These are phyloP conservation scores for Collybia mongolica DNA, from an alignment of 768 basidiomycete genomes.

Conservation along the genomic window DNA sequence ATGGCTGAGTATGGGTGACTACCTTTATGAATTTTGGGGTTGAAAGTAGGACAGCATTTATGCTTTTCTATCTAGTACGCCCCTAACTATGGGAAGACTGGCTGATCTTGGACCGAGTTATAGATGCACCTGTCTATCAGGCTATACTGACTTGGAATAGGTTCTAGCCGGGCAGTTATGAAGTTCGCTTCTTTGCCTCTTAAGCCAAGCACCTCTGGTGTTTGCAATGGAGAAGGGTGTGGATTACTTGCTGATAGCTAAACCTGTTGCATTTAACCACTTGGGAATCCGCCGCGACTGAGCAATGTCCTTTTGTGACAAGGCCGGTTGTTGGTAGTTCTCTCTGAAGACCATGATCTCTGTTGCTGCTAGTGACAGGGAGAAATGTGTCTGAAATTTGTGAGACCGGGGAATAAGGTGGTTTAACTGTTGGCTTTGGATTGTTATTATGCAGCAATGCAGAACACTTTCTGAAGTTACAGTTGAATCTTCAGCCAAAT, in stretches of 20 bases:
- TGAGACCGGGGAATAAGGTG: slow-evolving; percentile 47
- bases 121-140: slow-evolving; percentile 31
- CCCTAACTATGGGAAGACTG: slow-evolving; percentile 24
- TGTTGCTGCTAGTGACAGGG: slow-evolving; percentile 24
- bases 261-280: slow-evolving; percentile 33
- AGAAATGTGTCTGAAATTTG: slow-evolving; percentile 36
- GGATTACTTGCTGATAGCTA: slow-evolving; percentile 41
- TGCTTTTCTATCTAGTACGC: slow-evolving; percentile 11
- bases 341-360: slow-evolving; percentile 32
- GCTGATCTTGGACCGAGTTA: slow-evolving; percentile 31
- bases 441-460: slow-evolving; percentile 15
- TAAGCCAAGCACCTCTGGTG: slow-evolving; percentile 26
- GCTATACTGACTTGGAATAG: slow-evolving; percentile 30
- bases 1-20: background rate
- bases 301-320: slow-evolving; percentile 16
- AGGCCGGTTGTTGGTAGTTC: slow-evolving; percentile 35
- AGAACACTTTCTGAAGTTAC: slow-evolving; percentile 12
- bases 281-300: slow-evolving; percentile 34
- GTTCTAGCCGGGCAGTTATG: slow-evolving; percentile 20
- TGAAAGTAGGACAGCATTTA: slow-evolving; percentile 4
- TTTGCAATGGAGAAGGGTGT: slow-evolving; percentile 30
- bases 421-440: slow-evolving; percentile 23
- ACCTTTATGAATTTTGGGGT: slow-evolving; percentile 9
- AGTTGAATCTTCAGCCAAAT: slow-evolving; percentile 21
- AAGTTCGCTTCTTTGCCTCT: slow-evolving; percentile 4